These are phyloP conservation scores for Kodamaea leandrae DNA, from an alignment of 805 yeast genomes.

Conservation along the genomic window DNA sequence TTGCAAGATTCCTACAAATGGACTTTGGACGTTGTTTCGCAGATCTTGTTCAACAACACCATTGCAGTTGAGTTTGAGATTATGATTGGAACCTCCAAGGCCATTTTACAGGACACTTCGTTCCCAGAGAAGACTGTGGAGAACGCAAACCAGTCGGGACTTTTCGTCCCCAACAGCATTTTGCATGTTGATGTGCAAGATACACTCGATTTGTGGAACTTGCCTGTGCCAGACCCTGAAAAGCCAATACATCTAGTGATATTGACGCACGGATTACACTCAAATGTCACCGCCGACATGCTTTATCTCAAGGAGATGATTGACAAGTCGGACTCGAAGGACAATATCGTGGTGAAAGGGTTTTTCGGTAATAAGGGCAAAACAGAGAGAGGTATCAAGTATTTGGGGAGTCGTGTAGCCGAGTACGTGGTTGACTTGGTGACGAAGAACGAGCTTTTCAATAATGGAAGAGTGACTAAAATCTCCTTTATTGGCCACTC, in stretches of 20 bases:
- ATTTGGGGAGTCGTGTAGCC: conserved; percentile 78
- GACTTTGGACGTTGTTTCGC: conserved; percentile 79
- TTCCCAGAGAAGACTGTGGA: conserved; percentile 19
- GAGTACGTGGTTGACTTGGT: conserved; percentile 62
- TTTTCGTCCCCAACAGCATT: conserved; percentile 21
- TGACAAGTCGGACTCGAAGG: conserved; percentile 48
- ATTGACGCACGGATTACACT: conserved; percentile 88
- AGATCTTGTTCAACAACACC: conserved; percentile 66
- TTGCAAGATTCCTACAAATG: conserved; percentile 61
- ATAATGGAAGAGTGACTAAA: conserved; percentile 44
- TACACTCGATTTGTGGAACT: conserved; percentile 73
- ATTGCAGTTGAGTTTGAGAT: conserved; percentile 71
- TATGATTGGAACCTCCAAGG: conserved; percentile 48
- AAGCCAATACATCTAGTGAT: conserved; percentile 79
- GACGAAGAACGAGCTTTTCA: conserved; percentile 38
- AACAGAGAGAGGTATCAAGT: conserved; percentile 86
- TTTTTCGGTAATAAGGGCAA: conserved; percentile 80
- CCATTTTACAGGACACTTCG: conserved; percentile 30
- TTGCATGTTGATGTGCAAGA: conserved; percentile 52
- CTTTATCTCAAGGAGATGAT: conserved; percentile 78
- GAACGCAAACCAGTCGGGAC: conserved; percentile 29
- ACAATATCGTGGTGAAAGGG: conserved; percentile 78
- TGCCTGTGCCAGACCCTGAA: conserved; percentile 47
- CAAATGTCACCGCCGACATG: conserved; percentile 90
- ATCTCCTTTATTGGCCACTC: conserved; percentile 93